Conservation (phyloP, 2,329 filamentous ascomycete species). For the Westerdykella ornata region DNA sequence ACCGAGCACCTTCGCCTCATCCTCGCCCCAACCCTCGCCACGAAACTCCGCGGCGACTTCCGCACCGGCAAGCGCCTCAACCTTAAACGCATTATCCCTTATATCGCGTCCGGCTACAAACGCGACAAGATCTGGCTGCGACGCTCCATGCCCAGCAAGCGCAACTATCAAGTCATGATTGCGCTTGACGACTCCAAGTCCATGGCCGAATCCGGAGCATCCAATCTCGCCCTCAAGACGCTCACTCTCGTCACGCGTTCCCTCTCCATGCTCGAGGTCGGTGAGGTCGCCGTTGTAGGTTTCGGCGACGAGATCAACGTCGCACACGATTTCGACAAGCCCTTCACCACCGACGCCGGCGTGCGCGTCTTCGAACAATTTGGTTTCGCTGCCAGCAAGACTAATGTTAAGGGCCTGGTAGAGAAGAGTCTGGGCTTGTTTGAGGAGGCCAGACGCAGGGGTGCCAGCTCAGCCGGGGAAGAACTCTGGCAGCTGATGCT, state of each 20-base stretch:
- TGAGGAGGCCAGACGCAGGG: conserved; percentile 62
- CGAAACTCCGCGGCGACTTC: conserved; percentile 93
- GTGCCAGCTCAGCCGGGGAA: conserved; percentile 41
- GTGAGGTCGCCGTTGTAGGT: conserved; percentile 83
- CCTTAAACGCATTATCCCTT: conserved; percentile 98
- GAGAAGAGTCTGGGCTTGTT: conserved; percentile 74
- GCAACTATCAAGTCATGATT: conserved; percentile 93
- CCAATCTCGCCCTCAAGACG: conserved; percentile 82
- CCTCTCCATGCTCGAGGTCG: conserved; percentile 87
- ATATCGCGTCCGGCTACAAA: conserved; percentile 97
- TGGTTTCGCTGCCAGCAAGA: conserved; percentile 75
- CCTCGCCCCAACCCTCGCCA: conserved; percentile 86
- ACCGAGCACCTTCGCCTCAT: conserved; percentile 95
- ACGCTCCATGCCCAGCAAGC: conserved; percentile 81
- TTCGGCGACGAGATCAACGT: conserved; percentile 81
- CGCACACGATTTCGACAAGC: conserved; percentile 76
- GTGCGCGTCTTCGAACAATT: conserved; percentile 81
- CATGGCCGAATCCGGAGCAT: conserved; percentile 78
- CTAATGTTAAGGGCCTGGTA: conserved; percentile 75
- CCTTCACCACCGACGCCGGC: conserved; percentile 75
- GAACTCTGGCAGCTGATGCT: conserved; percentile 95
- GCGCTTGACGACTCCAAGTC: conserved; percentile 92
- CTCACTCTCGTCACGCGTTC: conserved; percentile 84
- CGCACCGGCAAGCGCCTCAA: conserved; percentile 97
- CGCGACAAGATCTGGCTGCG: conserved; percentile 99